A percentile compares a stretch with the other conserved stretches of the same genome.
Evolutionary conservation across 1,139 yeast genomes (phyloP).

Genomic region (Meyerozyma smithsonii): DNA sequence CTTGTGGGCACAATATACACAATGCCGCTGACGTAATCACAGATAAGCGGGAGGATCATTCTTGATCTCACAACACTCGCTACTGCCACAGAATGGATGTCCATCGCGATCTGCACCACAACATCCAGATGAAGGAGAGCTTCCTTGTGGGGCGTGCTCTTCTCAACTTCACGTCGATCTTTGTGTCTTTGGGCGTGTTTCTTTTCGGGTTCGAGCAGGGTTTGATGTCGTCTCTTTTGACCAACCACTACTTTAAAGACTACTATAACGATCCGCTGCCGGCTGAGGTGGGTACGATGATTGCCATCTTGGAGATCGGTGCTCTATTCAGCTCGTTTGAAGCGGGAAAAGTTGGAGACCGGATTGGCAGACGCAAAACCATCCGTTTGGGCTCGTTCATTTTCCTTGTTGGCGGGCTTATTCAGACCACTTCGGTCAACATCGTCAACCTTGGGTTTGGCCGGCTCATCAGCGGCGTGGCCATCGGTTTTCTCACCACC

Average conservation of each 20-base stretch:
- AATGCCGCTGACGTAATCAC: constrained; percentile 1
- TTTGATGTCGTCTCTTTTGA: constrained; percentile 54
- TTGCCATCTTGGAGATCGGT: constrained; percentile 80
- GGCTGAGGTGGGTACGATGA: constrained; percentile 70
- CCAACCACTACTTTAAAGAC: constrained; percentile 66
- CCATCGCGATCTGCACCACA: constrained; percentile 18
- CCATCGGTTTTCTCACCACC: constrained; percentile 87
- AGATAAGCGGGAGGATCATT: not conserved
- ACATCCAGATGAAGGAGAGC: constrained; percentile 34
- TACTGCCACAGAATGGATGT: constrained; percentile 10
- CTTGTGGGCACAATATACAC: too few species aligned
- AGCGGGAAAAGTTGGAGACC: constrained; percentile 76
- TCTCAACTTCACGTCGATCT: constrained; percentile 52
- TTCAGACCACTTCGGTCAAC: constrained; percentile 58
- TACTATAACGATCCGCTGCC: constrained; percentile 72
- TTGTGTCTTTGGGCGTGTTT: constrained; percentile 56
- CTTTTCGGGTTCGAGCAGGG: constrained; percentile 64
- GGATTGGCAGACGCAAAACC: constrained; percentile 74
- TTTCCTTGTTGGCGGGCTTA: constrained; percentile 74
- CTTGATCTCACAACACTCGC: too few species aligned
- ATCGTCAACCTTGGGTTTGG: constrained; percentile 60
- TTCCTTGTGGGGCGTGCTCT: constrained; percentile 50
- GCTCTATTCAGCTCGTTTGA: constrained; percentile 74
- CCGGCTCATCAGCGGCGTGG: constrained; percentile 77
- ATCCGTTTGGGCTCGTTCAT: constrained; percentile 78